Conservation (phyloP, 805 yeast genomes). For the Cyberlindnera saturnus region DNA sequence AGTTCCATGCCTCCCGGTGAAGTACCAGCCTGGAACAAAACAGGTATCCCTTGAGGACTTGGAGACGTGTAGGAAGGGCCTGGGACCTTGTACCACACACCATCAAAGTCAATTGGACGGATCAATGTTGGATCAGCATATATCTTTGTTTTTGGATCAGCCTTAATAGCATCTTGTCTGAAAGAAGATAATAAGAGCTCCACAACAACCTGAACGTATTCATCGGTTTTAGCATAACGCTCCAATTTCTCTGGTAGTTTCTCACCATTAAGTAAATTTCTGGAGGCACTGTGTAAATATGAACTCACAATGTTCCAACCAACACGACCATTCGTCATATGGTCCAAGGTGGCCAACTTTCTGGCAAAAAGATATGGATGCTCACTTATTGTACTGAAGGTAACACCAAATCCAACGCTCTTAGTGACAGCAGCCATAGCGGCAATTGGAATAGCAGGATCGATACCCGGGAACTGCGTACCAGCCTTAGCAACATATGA, state of each 20-base stretch:
- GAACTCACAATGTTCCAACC: constrained; percentile 40
- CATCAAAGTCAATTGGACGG: constrained; percentile 33
- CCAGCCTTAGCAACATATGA: constrained; percentile 17
- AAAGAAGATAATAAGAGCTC: constrained; percentile 32
- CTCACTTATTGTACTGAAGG: constrained; percentile 35
- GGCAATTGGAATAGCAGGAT: constrained; percentile 32
- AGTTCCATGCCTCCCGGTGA: constrained; percentile 35
- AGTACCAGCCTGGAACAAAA: constrained; percentile 39
- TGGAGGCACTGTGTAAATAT: constrained; percentile 33
- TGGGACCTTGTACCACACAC: constrained; percentile 34
- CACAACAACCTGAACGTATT: constrained; percentile 31
- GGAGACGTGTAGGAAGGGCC: constrained; percentile 38
- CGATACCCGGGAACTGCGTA: constrained; percentile 32
- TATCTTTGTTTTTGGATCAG: constrained; percentile 19
- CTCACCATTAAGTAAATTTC: constrained; percentile 29
- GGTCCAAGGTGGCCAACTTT: constrained; percentile 35
- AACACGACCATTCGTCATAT: constrained; percentile 34
- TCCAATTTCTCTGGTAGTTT: constrained; percentile 30
- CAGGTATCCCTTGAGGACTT: constrained; percentile 38
- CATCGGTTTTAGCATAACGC: constrained; percentile 33
- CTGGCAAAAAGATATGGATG: constrained; percentile 34
- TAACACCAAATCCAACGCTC: constrained; percentile 31
- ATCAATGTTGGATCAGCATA: constrained; percentile 30
- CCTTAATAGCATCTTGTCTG: constrained; percentile 28
- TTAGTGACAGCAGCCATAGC: constrained; percentile 38